Conservation (phyloP, 306 rosid species). For the Glycine latifolia region DNA sequence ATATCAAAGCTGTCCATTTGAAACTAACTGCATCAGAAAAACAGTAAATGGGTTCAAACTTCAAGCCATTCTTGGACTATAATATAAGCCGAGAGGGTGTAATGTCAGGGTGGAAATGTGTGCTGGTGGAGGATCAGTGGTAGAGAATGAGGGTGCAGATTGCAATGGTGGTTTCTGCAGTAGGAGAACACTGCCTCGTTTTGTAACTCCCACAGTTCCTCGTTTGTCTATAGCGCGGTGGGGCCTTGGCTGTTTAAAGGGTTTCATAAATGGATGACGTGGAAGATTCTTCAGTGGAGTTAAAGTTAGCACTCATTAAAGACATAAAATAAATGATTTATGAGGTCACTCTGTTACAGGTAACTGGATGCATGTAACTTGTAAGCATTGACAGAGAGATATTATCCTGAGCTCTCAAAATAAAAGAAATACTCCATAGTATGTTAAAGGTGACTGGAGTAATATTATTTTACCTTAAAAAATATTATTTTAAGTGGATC, state of each 20-base stretch:
- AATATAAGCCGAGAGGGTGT: too few species aligned
- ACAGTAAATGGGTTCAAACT: background rate
- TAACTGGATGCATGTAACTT: background rate
- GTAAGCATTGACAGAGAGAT: background rate
- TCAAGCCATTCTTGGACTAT: too few species aligned
- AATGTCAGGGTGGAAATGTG: too few species aligned
- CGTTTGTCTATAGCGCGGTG: background rate
- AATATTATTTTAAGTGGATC: background rate
- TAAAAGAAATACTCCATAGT: background rate
- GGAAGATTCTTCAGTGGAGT: slow-evolving; percentile 8
- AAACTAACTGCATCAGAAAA: background rate
- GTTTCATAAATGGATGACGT: background rate
- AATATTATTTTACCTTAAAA: too few species aligned
- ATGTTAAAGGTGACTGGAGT: too few species aligned
- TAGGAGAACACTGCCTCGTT: background rate
- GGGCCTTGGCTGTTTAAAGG: background rate
- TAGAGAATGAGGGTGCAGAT: background rate
- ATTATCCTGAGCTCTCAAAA: background rate
- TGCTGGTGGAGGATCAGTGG: too few species aligned
- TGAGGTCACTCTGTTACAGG: background rate
- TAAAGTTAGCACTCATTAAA: slow-evolving; percentile 6
- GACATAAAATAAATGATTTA: background rate
- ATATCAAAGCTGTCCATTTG: background rate
- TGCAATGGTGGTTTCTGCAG: background rate
- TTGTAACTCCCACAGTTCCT: background rate